Percentiles rank a stretch among this genome's conserved stretches.
Evolutionary conservation across 1,284 basidiomycete genomes (phyloP).

Genomic region (Violaceomyces palustris): DNA sequence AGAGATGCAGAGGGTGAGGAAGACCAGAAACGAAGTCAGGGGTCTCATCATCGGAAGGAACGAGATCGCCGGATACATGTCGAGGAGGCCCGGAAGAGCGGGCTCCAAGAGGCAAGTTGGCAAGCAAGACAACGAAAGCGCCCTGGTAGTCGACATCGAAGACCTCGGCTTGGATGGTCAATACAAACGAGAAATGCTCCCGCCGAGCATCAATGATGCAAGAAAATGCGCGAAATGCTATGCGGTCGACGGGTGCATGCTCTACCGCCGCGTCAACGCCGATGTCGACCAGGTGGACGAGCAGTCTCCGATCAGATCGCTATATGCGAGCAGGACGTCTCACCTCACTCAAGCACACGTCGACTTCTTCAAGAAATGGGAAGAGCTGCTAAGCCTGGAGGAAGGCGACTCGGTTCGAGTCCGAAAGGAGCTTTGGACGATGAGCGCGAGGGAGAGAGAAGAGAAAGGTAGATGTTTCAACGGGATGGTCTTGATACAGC

Average conservation of each 20-base stretch:
- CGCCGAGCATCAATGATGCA: conserved; percentile 78
- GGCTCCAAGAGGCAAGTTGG: neutral
- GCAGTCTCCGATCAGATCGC: conserved; percentile 64
- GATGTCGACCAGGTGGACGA: conserved; percentile 8
- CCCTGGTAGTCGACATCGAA: conserved; percentile 2
- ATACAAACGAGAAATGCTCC: no score
- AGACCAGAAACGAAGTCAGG: conserved; percentile 73
- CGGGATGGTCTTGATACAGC: no score
- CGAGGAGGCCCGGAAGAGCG: conserved; percentile 32
- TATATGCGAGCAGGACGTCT: conserved; percentile 72
- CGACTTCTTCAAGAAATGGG: conserved; percentile 86
- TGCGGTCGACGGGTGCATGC: conserved; percentile 79
- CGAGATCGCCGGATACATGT: conserved; percentile 72
- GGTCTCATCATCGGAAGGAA: conserved; percentile 78
- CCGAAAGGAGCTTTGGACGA: conserved; percentile 88
- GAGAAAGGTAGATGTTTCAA: conserved; percentile 55
- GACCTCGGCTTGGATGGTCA: conserved; percentile 12
- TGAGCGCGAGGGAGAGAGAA: conserved; percentile 74
- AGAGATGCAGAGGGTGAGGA: conserved; percentile 73
- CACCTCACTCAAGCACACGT: conserved; percentile 69
- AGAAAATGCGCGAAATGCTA: conserved; percentile 77
- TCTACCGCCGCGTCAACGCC: conserved; percentile 68
- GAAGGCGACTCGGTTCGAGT: conserved; percentile 79
- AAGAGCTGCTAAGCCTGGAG: conserved; percentile 76
- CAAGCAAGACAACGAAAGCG: conserved; percentile 1